A percentile compares a stretch with the other conserved stretches of the same genome.
These are phyloP conservation scores for Fusarium sp. DNA, from an alignment of 2,329 filamentous ascomycete genomes.

Conservation along the genomic window DNA sequence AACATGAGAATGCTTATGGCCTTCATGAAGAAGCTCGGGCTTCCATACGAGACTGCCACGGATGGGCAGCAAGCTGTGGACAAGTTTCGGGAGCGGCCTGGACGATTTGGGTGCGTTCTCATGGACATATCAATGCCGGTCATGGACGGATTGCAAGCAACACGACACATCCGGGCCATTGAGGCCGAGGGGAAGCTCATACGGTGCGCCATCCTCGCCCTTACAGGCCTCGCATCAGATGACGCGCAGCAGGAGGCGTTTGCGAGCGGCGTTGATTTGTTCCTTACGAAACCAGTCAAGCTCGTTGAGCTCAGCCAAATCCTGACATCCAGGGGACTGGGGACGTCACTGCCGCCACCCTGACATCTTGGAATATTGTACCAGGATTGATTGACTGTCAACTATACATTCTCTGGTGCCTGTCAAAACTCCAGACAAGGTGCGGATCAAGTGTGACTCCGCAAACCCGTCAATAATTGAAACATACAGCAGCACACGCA, in stretches of 20 bases:
- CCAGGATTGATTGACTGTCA: no score
- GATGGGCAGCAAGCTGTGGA: constrained; percentile 56
- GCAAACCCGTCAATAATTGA: no score
- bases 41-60: constrained; percentile 47
- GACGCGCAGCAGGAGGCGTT: constrained; percentile 68
- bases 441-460: no score
- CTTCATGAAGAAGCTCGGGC: constrained; percentile 55
- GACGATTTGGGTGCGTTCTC: constrained; percentile 52
- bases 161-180: constrained; percentile 64
- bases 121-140: constrained; percentile 73
- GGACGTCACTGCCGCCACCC: no score
- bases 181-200: constrained; percentile 60
- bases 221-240: constrained; percentile 68
- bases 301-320: constrained; percentile 56
- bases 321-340: constrained; percentile 1
- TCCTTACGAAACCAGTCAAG: constrained; percentile 69
- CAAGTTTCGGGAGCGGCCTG: constrained; percentile 43
- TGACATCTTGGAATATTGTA: no score
- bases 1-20: constrained; percentile 55
- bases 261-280: constrained; percentile 68
- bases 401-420: no score
- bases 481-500: no score
- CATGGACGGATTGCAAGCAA: constrained; percentile 69
- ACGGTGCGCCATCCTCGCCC: constrained; percentile 65
- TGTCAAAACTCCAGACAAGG: no score